Conservation (phyloP, 2,329 filamentous ascomycete species). For the Didymella sp. region DNA sequence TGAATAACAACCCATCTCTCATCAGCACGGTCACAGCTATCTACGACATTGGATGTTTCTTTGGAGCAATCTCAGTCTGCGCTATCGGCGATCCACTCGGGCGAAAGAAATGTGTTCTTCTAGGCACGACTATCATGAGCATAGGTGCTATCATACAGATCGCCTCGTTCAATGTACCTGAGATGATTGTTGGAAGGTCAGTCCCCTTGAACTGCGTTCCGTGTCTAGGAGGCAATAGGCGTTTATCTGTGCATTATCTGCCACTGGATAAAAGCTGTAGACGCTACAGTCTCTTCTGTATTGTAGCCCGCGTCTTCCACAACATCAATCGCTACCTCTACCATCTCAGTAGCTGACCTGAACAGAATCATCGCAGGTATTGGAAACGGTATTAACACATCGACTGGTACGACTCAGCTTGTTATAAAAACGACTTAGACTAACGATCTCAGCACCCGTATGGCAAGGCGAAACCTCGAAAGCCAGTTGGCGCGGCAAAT, state of each 20-base stretch:
- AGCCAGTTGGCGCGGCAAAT: conserved; percentile 51
- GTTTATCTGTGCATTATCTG: too few species aligned
- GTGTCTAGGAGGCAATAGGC: too few species aligned
- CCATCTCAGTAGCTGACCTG: neutral
- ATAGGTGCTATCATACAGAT: conserved; percentile 59
- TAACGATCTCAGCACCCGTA: conserved; percentile 54
- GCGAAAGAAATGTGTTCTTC: conserved; percentile 56
- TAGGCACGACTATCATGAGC: conserved; percentile 58
- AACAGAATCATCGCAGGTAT: conserved; percentile 55
- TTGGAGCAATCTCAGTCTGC: conserved; percentile 59
- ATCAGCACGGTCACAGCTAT: conserved; percentile 62
- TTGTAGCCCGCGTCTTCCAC: too few species aligned
- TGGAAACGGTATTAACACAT: conserved; percentile 61
- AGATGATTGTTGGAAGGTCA: conserved; percentile 58
- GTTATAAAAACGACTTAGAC: neutral
- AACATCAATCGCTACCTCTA: too few species aligned
- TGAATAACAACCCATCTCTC: conserved; percentile 52
- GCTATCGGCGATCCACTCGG: conserved; percentile 58
- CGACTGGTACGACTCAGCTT: conserved; percentile 49
- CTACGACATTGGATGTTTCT: conserved; percentile 67
- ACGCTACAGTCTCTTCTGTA: too few species aligned
- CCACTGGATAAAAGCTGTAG: too few species aligned
- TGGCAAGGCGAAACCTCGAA: conserved; percentile 63
- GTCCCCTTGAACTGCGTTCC: neutral
- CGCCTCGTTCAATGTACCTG: conserved; percentile 53